phyloP scores from a whole-genome alignment of 768 basidiomycete species.

The Kwoniella pini region DNA sequence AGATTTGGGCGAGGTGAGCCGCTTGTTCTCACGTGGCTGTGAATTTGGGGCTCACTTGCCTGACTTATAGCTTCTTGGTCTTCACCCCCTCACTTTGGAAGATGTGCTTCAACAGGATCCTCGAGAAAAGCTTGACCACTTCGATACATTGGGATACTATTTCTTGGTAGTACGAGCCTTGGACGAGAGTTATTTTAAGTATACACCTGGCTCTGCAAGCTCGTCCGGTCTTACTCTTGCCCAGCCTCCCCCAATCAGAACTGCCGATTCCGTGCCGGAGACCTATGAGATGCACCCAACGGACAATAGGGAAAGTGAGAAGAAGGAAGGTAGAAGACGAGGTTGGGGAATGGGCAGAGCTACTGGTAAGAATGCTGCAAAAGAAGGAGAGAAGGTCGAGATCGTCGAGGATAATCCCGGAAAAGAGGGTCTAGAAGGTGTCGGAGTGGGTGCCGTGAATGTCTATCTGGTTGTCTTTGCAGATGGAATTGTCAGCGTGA shows the following conservation, averaged over 20 bases:
- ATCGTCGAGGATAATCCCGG: slow-evolving; percentile 58
- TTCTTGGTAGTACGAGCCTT: slow-evolving; percentile 84
- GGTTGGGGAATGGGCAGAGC: slow-evolving; percentile 46
- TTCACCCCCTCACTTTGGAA: slow-evolving; percentile 90
- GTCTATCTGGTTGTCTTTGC: slow-evolving; percentile 87
- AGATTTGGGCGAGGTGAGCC: slow-evolving; percentile 72
- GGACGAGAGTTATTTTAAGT: slow-evolving; percentile 61
- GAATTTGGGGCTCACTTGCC: no score
- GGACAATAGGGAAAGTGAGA: slow-evolving; percentile 7
- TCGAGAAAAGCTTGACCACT: slow-evolving; percentile 85
- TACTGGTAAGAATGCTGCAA: slow-evolving; percentile 29
- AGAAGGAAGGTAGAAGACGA: slow-evolving; percentile 37
- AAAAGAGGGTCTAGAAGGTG: slow-evolving; percentile 58
- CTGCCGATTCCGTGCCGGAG: slow-evolving; percentile 13
- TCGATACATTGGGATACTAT: slow-evolving; percentile 85
- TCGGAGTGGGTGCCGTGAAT: slow-evolving; percentile 70
- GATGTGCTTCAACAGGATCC: slow-evolving; percentile 90
- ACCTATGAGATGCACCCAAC: slow-evolving; percentile 13
- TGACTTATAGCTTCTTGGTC: slow-evolving; percentile 71
- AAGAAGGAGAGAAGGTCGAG: slow-evolving; percentile 54
- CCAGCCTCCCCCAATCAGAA: not conserved
- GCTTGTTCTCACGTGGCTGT: no score
- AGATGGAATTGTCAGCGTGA: slow-evolving; percentile 69
- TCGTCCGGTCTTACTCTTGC: slow-evolving; percentile 14
- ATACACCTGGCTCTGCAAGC: slow-evolving; percentile 47